Evolutionary conservation across 1,284 basidiomycete genomes (phyloP), one percentile per base, ranked within the genome.

Genomic region (Rhodotorula sp.): DNA sequence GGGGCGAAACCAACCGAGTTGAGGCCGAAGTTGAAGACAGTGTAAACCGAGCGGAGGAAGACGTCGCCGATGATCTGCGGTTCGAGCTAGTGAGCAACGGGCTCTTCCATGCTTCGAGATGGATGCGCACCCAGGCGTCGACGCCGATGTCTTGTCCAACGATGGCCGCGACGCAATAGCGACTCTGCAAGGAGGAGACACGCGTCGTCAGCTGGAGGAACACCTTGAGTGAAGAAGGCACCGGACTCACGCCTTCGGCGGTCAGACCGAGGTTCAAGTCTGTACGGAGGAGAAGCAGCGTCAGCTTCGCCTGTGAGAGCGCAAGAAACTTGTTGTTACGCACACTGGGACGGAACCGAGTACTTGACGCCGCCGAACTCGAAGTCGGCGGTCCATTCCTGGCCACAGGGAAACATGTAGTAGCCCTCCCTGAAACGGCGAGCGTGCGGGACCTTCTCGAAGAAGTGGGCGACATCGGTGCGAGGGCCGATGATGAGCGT

Each of bases 391-490:
- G 47, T 39, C 52, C 53, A 70, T 10, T 32, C 8, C 48, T 11
- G 8, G 10, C 17, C 1, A 55, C 59, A 62, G 19, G 27, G 29
- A 44, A 62, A 61, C n/a, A 7, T 20, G 39, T 52, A 61, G 75
- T 81, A 81, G 29, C 64, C 64, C 47, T 49, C 47, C 48, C 60
- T 53, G 53, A 58, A 70, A 13, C 47, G 70, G 1, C 79, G 79
- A 56, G 84, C 80, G 57, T 83, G 84, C 19, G 80, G 78, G 62
- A 88, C 78, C 17, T 76, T 67, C 29, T 67, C 74, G 79, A 85
- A 86, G 73, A 87, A 81, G 39, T 75, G 69, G 51, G 79, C 72
- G 13, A 79, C 81, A 63, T 78, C 72, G 39, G 56, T 58, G 3
- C 76, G 76, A 17, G 81, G 80, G 2, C 78, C 79, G 20, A 86